A percentile compares a stretch with the other conserved stretches of the same genome.
These are phyloP conservation scores for Hyphopichia buzzinii DNA, from an alignment of 1,139 yeast species.

Conservation along the genomic window DNA sequence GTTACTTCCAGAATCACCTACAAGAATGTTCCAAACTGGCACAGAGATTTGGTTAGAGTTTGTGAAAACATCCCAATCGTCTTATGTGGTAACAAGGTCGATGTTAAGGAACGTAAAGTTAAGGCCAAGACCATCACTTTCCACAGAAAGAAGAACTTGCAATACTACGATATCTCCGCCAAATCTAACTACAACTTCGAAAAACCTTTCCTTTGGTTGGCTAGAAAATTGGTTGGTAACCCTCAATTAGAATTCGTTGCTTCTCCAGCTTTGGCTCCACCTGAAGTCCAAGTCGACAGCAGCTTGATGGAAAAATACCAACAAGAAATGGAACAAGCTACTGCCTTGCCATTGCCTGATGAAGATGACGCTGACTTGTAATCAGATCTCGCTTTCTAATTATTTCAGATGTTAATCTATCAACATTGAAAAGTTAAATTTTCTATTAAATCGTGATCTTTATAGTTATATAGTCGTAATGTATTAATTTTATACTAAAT, in stretches of 20 bases:
- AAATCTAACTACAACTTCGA: conserved; percentile 99
- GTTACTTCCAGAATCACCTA: conserved; percentile 99
- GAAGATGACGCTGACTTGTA: conserved; percentile 99
- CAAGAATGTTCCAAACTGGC: conserved; percentile 99
- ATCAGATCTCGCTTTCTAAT: conserved; percentile 12
- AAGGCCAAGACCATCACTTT: conserved; percentile 99
- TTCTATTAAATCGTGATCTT: background rate
- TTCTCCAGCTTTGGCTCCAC: conserved; percentile 99
- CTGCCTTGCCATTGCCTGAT: conserved; percentile 99
- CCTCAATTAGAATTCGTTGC: conserved; percentile 98
- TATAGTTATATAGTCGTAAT: conserved; percentile 2
- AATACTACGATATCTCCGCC: conserved; percentile 99
- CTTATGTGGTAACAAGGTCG: conserved; percentile 99
- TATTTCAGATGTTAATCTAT: background rate
- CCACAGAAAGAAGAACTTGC: conserved; percentile 99
- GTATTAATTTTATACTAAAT: background rate
- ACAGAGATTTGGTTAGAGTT: conserved; percentile 97
- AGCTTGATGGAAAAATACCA: conserved; percentile 97
- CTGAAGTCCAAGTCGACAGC: conserved; percentile 97
- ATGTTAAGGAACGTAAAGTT: conserved; percentile 99
- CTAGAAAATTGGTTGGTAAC: conserved; percentile 98
- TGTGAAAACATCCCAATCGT: conserved; percentile 99
- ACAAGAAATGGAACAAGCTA: conserved; percentile 99
- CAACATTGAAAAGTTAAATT: background rate
- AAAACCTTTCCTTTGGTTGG: conserved; percentile 99